Conservation (phyloP, 164 flowering plant species). For the Aristolochia contorta region DNA sequence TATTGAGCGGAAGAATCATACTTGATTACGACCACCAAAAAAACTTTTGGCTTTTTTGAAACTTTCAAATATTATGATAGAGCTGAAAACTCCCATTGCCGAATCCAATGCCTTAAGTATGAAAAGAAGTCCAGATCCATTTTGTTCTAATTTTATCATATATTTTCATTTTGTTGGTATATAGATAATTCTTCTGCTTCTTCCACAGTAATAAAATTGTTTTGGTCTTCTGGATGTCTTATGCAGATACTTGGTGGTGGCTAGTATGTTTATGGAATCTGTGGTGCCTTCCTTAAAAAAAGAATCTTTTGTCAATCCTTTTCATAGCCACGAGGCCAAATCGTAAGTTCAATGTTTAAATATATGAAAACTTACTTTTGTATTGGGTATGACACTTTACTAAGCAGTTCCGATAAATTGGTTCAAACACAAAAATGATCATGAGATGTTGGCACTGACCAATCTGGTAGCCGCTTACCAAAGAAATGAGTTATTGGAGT, state of each 20-base stretch:
- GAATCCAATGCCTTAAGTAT: conserved; percentile 96
- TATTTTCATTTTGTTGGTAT: no score
- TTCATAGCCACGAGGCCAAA: conserved; percentile 98
- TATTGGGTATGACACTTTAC: background rate
- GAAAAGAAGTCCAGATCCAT: conserved; percentile 12
- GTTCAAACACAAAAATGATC: conserved; percentile 88
- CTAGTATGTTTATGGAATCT: conserved; percentile 98
- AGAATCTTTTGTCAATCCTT: no score
- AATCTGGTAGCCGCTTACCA: conserved; percentile 97
- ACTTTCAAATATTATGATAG: conserved; percentile 98
- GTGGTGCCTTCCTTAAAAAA: no score
- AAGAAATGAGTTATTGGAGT: conserved; percentile 91
- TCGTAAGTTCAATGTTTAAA: conserved; percentile 51
- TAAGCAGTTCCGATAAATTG: conserved; percentile 4
- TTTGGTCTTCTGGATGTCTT: no score
- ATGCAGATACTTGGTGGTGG: conserved; percentile 74
- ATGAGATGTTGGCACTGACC: conserved; percentile 97
- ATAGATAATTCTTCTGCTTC: no score
- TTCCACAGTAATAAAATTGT: no score
- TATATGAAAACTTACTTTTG: background rate
- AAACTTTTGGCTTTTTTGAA: no score
- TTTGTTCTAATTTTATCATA: no score
- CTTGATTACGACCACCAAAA: no score
- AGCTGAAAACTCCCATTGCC: conserved; percentile 97
- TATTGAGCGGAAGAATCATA: no score